phyloP scores from a whole-genome alignment of 164 flowering plant species.

The Akebia trifoliata region DNA sequence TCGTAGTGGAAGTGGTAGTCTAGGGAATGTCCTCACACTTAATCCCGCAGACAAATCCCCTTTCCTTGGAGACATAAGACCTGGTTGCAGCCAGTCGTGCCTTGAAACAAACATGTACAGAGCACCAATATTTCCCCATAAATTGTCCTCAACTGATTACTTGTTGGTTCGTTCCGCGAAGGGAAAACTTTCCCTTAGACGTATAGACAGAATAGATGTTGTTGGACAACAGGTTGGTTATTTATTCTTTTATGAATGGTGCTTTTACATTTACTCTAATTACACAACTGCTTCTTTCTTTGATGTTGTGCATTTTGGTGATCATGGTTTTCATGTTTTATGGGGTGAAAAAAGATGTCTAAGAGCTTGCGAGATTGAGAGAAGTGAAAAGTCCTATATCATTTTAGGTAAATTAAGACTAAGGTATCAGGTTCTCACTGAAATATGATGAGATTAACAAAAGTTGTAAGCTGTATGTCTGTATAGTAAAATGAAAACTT shows the following conservation, averaged over 20 bases:
- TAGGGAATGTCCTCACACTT: constrained; percentile 64
- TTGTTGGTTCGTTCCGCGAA: constrained; percentile 88
- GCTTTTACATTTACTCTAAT: not conserved
- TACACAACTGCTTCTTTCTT: not conserved
- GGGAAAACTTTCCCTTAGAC: constrained; percentile 90
- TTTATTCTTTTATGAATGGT: not conserved
- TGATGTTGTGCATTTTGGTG: not conserved
- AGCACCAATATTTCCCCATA: constrained; percentile 87
- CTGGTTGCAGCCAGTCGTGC: constrained; percentile 76
- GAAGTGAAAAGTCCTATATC: not conserved
- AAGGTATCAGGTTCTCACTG: not conserved
- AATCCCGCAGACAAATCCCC: constrained; percentile 96
- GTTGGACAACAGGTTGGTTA: constrained; percentile 92
- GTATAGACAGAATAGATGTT: constrained; percentile 77
- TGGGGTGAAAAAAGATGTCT: not conserved
- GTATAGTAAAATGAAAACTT: too few species aligned
- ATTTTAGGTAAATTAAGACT: not conserved
- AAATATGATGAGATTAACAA: not conserved
- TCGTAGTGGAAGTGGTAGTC: constrained; percentile 39
- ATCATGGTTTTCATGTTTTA: not conserved
- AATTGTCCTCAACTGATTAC: constrained; percentile 78
- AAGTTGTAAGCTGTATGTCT: too few species aligned
- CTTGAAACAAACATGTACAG: constrained; percentile 92
- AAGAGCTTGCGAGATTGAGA: not conserved
- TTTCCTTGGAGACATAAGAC: constrained; percentile 85